Conservation (phyloP, 202 grass and related monocot genomes). For the Bolboschoenoplectus hybrid region DNA sequence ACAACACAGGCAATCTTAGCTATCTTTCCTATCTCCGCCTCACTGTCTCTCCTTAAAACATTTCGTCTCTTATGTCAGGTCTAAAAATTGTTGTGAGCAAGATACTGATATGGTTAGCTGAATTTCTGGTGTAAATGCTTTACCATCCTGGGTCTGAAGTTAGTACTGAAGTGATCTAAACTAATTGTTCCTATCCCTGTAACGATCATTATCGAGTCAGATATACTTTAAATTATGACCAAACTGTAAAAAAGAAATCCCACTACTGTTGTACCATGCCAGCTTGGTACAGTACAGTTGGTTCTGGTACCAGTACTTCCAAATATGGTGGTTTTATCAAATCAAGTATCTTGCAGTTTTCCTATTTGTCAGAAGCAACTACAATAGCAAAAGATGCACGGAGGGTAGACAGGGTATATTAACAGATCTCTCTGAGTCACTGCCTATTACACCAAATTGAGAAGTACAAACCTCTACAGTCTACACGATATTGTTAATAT, state of each 20-base stretch:
- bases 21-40: too few species aligned
- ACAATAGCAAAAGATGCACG: neutral
- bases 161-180: too few species aligned
- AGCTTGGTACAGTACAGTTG: neutral
- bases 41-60: too few species aligned
- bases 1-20: too few species aligned
- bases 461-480: conserved; percentile 10
- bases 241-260: neutral
- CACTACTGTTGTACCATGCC: neutral
- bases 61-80: too few species aligned
- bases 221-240: neutral
- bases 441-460: conserved; percentile 2
- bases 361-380: neutral
- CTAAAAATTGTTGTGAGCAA: too few species aligned
- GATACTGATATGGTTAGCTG: too few species aligned
- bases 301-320: neutral
- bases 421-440: neutral
- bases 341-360: neutral
- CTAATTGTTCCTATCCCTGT: neutral
- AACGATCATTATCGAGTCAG: neutral
- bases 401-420: neutral
- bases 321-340: too few species aligned
- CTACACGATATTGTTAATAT: conserved; percentile 34
- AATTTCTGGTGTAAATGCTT: too few species aligned
- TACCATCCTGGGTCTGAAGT: too few species aligned